Base-by-base conservation (phyloP, 2,329 filamentous ascomycete species). In the Colletotrichum karsti region DNA sequence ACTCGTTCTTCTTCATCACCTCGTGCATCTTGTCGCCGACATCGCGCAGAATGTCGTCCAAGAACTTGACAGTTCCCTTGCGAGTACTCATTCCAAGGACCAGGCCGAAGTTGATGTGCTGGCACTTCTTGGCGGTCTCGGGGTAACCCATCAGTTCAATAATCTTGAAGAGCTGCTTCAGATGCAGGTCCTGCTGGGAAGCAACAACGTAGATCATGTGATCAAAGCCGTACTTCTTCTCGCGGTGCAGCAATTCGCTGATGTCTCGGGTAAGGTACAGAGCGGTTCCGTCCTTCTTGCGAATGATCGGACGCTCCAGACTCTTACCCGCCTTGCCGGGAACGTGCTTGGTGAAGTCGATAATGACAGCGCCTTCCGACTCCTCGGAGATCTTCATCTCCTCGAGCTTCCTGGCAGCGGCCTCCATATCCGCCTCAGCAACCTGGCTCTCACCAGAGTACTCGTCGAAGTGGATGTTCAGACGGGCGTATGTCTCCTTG, bases 1-100 rank as follows among this genome's bases (percentile, higher is more conserved):
- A 86, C 74, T 92, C 87, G 79, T 98, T 98, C 83, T 92, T 92
- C 80, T 85, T 90, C 96, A 99, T 99, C 57, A 97, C 93, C 69
- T 97, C 93, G 85, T 98, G 95, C 96, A 99, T 99, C 82, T 95
- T 93, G 62, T 98, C 95, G 74, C 90, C 91, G 7, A 97, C 94
- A 73, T 95, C 92, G 42, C 88, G 85, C 64, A 95, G 84, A 73
- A 94, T 93, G 73, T 93, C 91, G 74, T 91, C 85, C 42, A 88
- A 77, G 82, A 93, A 93, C 79, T 92, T 92, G 73, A 94, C 92
- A 0, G 91, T 94, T 69, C 91, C 91, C 77, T 87, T 90, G 72
- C 87, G 88, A 71, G 88, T 93, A 80, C 84, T 91, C 91, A 91
- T 92, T 60, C 88, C 92, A 61, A 90, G 83, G 0, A 92, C 90